phyloP scores from a whole-genome alignment of 2,329 filamentous ascomycete genomes.

The Fusarium musae region DNA sequence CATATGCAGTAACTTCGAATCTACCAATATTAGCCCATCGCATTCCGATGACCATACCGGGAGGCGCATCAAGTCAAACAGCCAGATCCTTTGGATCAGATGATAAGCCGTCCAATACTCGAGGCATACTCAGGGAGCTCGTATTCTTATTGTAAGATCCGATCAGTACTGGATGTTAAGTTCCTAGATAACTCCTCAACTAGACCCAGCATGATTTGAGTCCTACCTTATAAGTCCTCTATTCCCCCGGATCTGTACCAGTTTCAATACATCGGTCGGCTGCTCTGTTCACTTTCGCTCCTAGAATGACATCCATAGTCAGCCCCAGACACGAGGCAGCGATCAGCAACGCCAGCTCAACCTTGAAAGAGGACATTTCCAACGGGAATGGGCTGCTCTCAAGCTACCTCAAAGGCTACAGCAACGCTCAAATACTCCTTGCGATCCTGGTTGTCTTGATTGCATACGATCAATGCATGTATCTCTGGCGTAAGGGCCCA shows the following conservation, averaged over 20 bases:
- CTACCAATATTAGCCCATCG: constrained; percentile 22
- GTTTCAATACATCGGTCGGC: rapidly evolving
- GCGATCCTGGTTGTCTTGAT: constrained; percentile 49
- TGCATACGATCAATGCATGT: constrained; percentile 61
- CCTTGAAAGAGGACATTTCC: neutral
- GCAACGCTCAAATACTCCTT: constrained; percentile 31
- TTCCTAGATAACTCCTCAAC: rapidly evolving
- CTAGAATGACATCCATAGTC: constrained; percentile 4
- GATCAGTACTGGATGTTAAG: neutral
- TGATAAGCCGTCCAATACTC: too few relatives aligned
- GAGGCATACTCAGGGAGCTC: neutral
- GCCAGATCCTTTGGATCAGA: neutral
- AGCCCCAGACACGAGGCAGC: neutral
- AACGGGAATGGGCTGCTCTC: constrained; percentile 10
- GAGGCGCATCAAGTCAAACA: neutral
- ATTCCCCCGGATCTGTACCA: neutral
- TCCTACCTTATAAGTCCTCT: neutral
- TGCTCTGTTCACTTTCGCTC: neutral
- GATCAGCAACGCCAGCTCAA: constrained; percentile 5
- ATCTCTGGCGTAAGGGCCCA: constrained; percentile 69
- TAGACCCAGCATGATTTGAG: neutral
- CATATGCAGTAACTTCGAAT: constrained; percentile 18
- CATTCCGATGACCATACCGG: neutral
- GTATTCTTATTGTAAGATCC: constrained; percentile 12
- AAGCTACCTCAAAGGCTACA: constrained; percentile 13